phyloP scores from a whole-genome alignment of 108 stramenopile genomes.

The Cylindrotheca fusiformis region DNA sequence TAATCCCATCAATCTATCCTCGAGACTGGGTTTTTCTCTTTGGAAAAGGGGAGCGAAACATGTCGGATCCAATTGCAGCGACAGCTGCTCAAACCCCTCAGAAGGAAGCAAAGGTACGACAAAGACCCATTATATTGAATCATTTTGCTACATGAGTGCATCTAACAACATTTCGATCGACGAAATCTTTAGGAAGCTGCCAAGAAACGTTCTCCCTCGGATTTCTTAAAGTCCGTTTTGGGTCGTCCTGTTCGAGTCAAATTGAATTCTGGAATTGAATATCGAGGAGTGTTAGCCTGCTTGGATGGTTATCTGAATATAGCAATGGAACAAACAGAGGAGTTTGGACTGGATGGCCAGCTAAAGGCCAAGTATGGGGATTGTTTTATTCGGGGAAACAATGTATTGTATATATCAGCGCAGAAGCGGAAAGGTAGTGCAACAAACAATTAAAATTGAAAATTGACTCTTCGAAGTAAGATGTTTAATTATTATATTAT shows the following conservation, averaged over 20 bases:
- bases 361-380: conserved; percentile 98
- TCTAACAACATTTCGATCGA: too few relatives aligned
- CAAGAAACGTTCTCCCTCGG: conserved; percentile 82
- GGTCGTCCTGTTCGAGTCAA: conserved; percentile 94
- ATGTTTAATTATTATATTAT: too few relatives aligned
- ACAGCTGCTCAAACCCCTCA: too few relatives aligned
- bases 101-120: too few relatives aligned
- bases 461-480: too few relatives aligned
- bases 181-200: conserved; percentile 10
- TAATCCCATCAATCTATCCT: too few relatives aligned
- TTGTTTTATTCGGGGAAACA: conserved; percentile 99
- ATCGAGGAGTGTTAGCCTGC: conserved; percentile 96
- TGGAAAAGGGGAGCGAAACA: too few relatives aligned
- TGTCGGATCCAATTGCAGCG: too few relatives aligned
- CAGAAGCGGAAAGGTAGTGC: conserved; percentile 54
- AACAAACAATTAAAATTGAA: too few relatives aligned
- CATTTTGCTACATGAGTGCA: too few relatives aligned
- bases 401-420: conserved; percentile 86
- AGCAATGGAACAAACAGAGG: conserved; percentile 99
- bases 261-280: conserved; percentile 95
- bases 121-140: too few relatives aligned
- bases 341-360: conserved; percentile 95
- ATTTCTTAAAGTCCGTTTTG: conserved; percentile 87
- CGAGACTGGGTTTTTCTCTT: too few relatives aligned
- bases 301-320: conserved; percentile 99